Evolutionary conservation across 2,329 filamentous ascomycete genomes (phyloP), one percentile per base, ranked within the genome.

Genomic region (Phyllachora maydis): DNA sequence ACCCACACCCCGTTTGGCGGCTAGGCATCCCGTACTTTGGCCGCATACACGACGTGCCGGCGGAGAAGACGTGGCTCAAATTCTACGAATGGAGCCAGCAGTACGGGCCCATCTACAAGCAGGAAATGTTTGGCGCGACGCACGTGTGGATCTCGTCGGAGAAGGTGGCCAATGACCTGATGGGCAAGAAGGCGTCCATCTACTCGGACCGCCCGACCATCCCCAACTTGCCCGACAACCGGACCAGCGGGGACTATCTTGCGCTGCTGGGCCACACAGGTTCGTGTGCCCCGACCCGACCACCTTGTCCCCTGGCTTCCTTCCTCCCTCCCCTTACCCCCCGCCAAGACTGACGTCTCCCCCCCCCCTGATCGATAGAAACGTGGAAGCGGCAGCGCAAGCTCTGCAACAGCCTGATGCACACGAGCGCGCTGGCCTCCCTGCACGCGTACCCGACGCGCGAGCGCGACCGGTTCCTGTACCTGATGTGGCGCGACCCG

Each of bases 71-170:
- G 11, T 56, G 52, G 53, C 29, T 57, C 14, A 56, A 57, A 35
- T 55, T 57, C 28, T 49, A 50, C 29, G 50, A 57, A 29, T 59
- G 54, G 53, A 44, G 42, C 28, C 46, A 54, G 34, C 34, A 42
- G 16, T 57, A 50, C 28, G 53, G 54, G 1, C 51, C 53, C 6
- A 57, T 58, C 26, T 56, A 55, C 32, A 43, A 54, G 33, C 49
- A 45, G 22, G 40, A 53, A 27, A 52, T 56, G 11, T 56, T 58
- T 18, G 54, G 53, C 11, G 43, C 42, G 4, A 41, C 47, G 4
- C 53, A 57, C 29, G 46, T 59, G 21, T 57, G 53, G 54, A 56
- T 58, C 24, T 53, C 52, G 6, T 50, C 47, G 2, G 52, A 56
- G 31, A 28, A 43, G 19, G 36, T 56, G n/a, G 54, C 52, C 13